phyloP scores from a whole-genome alignment of 805 yeast genomes.

The Ogataea polymorpha region DNA sequence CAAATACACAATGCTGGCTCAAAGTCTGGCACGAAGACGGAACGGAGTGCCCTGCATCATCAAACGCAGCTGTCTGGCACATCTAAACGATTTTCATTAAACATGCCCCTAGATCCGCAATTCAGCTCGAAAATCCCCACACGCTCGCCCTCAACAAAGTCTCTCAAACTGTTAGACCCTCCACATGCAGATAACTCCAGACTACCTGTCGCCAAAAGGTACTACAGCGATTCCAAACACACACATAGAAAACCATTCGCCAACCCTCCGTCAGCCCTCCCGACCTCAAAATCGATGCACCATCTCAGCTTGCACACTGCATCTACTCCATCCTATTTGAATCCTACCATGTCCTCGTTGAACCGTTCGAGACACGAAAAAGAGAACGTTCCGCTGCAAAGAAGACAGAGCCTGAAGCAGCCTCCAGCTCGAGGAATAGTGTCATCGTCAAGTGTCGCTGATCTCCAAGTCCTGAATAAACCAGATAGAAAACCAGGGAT shows the following conservation, averaged over 20 bases:
- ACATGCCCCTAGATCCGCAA: slow-evolving; percentile 16
- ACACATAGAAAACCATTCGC: slow-evolving; percentile 1
- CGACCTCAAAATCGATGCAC: slow-evolving; percentile 13
- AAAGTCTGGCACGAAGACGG: not conserved
- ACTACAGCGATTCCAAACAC: slow-evolving; percentile 14
- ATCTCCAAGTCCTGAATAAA: slow-evolving; percentile 1
- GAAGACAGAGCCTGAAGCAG: not conserved
- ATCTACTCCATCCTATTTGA: slow-evolving; percentile 18
- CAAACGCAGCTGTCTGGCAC: not conserved
- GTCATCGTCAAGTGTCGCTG: slow-evolving; percentile 5
- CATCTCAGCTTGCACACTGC: slow-evolving; percentile 6
- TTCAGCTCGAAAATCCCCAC: slow-evolving; percentile 26
- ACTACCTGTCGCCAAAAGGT: slow-evolving; percentile 18
- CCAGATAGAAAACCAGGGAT: slow-evolving; percentile 9
- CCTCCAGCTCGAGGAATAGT: slow-evolving; percentile 5
- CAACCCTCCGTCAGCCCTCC: slow-evolving; percentile 8
- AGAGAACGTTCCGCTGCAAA: slow-evolving; percentile 15
- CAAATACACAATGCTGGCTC: slow-evolving; percentile 7
- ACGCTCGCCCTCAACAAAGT: slow-evolving; percentile 19
- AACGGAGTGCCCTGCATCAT: not conserved
- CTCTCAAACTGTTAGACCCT: slow-evolving; percentile 9
- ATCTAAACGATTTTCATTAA: slow-evolving; percentile 13
- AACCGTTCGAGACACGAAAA: slow-evolving; percentile 15
- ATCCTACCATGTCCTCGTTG: slow-evolving; percentile 22
- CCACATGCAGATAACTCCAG: slow-evolving; percentile 11